Evolutionary conservation across 805 yeast species (phyloP).

Genomic region (Yarrowia sp.): DNA sequence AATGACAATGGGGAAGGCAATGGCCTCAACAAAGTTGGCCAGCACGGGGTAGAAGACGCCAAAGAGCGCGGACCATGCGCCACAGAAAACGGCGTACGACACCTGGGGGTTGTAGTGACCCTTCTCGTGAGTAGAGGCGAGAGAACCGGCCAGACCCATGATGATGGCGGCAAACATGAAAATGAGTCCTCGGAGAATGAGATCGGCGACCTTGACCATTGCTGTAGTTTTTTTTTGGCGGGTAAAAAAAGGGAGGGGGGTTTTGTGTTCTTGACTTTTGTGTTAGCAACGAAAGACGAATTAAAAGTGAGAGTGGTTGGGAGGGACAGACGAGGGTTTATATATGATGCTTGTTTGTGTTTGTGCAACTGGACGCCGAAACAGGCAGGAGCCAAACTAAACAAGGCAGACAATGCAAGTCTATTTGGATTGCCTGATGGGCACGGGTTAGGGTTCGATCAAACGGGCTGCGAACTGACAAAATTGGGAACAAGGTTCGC

Average conservation of each 20-base stretch:
- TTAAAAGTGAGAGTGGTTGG: slow-evolving; percentile 33
- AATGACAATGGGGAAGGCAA: slow-evolving; percentile 84
- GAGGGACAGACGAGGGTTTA: background rate
- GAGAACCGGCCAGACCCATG: slow-evolving; percentile 86
- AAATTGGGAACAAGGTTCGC: slow-evolving; percentile 11
- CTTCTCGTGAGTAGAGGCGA: slow-evolving; percentile 48
- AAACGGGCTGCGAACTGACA: background rate
- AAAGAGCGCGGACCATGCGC: slow-evolving; percentile 79
- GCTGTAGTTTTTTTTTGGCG: background rate
- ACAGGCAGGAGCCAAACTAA: slow-evolving; percentile 22
- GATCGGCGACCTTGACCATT: slow-evolving; percentile 48
- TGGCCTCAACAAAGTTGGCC: slow-evolving; percentile 71
- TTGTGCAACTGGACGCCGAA: slow-evolving; percentile 21
- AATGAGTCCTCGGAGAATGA: slow-evolving; percentile 68
- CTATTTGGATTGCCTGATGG: slow-evolving; percentile 23
- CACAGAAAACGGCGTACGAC: slow-evolving; percentile 80
- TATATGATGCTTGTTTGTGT: slow-evolving; percentile 21
- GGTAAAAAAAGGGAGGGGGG: background rate
- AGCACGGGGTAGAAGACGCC: slow-evolving; percentile 73
- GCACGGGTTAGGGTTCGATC: slow-evolving; percentile 9
- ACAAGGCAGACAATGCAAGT: slow-evolving; percentile 25
- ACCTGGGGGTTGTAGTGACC: slow-evolving; percentile 70
- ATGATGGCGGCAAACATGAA: slow-evolving; percentile 72
- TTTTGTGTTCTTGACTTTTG: background rate
- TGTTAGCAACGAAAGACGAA: slow-evolving; percentile 42